Evolutionary conservation across 495 filamentous ascomycete genomes (phyloP).

Genomic region (Xylaria venustula): DNA sequence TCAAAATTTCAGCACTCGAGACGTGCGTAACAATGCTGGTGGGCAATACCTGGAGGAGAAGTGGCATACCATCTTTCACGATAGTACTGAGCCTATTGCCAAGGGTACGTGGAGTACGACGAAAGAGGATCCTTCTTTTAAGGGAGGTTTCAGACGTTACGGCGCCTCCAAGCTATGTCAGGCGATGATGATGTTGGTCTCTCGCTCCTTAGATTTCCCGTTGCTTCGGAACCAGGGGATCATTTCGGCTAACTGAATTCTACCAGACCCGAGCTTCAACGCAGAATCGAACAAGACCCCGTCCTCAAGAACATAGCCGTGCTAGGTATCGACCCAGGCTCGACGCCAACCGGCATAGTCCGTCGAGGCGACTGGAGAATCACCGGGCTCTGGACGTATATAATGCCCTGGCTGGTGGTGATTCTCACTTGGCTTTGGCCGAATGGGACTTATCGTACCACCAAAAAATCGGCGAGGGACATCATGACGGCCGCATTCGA

Average conservation of each 20-base stretch:
- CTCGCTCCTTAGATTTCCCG: too few relatives aligned
- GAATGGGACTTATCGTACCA: background rate
- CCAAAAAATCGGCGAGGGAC: background rate
- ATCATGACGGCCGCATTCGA: background rate
- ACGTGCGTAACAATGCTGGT: background rate
- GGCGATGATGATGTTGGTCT: constrained; percentile 35
- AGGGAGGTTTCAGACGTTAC: constrained; percentile 29
- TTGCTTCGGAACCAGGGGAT: too few relatives aligned
- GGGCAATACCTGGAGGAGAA: constrained; percentile 6
- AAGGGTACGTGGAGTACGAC: constrained; percentile 30
- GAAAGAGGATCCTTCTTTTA: constrained; percentile 11
- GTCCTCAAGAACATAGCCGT: background rate
- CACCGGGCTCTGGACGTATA: too few relatives aligned
- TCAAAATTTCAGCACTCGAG: too few relatives aligned
- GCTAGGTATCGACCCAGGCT: background rate
- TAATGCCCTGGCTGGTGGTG: background rate
- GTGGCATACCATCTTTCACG: constrained; percentile 12
- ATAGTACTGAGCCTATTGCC: constrained; percentile 14
- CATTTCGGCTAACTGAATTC: background rate
- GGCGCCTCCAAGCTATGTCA: constrained; percentile 31
- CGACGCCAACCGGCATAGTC: background rate
- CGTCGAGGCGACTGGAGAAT: background rate
- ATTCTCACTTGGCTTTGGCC: background rate
- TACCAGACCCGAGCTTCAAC: background rate
- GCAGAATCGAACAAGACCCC: background rate